Conservation (phyloP, 352 stramenopile species). For the Plasmopara viticola region DNA sequence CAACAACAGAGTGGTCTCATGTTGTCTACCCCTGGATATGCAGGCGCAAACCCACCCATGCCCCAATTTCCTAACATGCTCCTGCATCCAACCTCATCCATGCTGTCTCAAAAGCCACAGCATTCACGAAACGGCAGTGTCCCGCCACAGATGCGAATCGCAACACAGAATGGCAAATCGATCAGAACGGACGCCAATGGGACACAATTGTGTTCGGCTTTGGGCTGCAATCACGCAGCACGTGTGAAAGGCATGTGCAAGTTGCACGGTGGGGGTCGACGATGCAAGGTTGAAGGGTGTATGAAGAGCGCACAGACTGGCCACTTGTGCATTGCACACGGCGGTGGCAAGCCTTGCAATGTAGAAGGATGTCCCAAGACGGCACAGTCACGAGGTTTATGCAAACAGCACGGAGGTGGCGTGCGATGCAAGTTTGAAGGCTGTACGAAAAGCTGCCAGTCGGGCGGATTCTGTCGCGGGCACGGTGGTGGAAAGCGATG, state of each 20-base stretch:
- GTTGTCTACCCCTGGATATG: conserved; percentile 27
- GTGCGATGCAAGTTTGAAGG: conserved; percentile 84
- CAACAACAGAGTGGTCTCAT: conserved; percentile 42
- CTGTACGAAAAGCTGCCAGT: conserved; percentile 84
- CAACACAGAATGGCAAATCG: conserved; percentile 50
- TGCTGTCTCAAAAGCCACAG: conserved; percentile 41
- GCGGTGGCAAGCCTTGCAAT: conserved; percentile 78
- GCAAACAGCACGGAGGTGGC: conserved; percentile 79
- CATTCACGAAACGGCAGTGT: conserved; percentile 19
- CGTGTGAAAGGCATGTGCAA: conserved; percentile 86
- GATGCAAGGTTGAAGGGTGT: conserved; percentile 83
- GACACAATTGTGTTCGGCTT: conserved; percentile 63
- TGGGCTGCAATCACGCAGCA: conserved; percentile 73
- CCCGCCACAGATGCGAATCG: conserved; percentile 34
- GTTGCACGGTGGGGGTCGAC: conserved; percentile 64
- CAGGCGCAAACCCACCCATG: conserved; percentile 26
- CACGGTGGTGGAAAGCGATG: conserved; percentile 82
- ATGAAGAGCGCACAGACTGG: conserved; percentile 85
- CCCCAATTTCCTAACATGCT: conserved; percentile 54
- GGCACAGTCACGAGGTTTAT: conserved; percentile 75
- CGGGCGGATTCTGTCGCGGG: conserved; percentile 75
- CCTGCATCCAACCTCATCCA: conserved; percentile 43
- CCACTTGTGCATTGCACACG: conserved; percentile 80
- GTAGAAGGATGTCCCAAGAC: conserved; percentile 83
- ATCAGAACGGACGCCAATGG: conserved; percentile 44